A percentile compares a stretch with the other conserved stretches of the same genome.
Conservation (phyloP, 495 filamentous ascomycete species). For the Xylaria intraflava region DNA sequence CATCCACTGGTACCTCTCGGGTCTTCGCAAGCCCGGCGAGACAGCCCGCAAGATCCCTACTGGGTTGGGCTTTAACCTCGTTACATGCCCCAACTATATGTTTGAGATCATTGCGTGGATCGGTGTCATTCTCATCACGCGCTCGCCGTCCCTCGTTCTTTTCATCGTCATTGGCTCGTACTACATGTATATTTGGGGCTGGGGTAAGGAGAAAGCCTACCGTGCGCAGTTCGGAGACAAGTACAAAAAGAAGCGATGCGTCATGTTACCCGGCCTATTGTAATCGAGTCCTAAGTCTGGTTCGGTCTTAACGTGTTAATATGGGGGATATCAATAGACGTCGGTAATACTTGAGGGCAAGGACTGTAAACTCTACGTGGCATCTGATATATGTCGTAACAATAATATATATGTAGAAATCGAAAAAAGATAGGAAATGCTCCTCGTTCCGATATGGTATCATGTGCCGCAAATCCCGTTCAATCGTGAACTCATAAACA, state of each 20-base stretch:
- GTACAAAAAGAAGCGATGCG: conserved; percentile 82
- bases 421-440: background rate
- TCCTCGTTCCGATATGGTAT: background rate
- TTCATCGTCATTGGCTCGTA: conserved; percentile 61
- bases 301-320: background rate
- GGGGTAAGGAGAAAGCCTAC: conserved; percentile 87
- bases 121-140: conserved; percentile 66
- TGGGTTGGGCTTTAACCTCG: conserved; percentile 76
- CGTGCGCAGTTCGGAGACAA: conserved; percentile 81
- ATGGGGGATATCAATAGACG: background rate
- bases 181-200: conserved; percentile 82
- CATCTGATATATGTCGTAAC: background rate
- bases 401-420: background rate
- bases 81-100: conserved; percentile 96
- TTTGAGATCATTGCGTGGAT: conserved; percentile 86
- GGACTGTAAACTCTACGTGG: background rate
- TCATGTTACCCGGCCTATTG: conserved; percentile 65
- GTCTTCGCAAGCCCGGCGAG: conserved; percentile 69
- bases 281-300: conserved; percentile 11
- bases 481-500: background rate
- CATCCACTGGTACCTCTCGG: conserved; percentile 68
- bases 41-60: conserved; percentile 81
- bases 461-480: background rate
- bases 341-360: background rate
- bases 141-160: conserved; percentile 66